Percentiles rank a stretch among this genome's conserved stretches.
Conservation (phyloP, 2,329 filamentous ascomycete species). For the Calonectria naviculata region DNA sequence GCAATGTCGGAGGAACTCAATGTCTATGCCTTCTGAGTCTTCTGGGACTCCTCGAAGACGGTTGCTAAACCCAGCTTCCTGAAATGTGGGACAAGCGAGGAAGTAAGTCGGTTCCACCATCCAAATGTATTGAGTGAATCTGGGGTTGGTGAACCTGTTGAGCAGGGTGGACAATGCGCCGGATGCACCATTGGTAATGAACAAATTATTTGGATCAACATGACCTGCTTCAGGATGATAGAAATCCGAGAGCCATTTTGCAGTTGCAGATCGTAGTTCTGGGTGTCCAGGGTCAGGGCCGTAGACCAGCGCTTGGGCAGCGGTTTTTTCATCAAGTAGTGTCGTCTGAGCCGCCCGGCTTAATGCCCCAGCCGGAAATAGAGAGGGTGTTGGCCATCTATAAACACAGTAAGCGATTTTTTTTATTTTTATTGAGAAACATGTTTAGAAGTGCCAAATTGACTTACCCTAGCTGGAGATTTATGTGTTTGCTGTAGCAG, state of each 20-base stretch:
- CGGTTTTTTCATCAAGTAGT: background rate
- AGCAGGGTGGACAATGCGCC: background rate
- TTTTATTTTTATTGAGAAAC: background rate
- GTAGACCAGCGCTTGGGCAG: background rate
- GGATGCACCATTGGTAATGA: constrained; percentile 8
- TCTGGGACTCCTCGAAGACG: constrained; percentile 69
- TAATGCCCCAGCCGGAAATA: background rate
- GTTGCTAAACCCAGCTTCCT: constrained; percentile 68
- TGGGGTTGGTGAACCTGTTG: constrained; percentile 65
- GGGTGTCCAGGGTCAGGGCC: background rate
- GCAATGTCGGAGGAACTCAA: constrained; percentile 22
- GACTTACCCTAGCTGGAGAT: background rate
- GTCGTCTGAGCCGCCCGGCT: background rate
- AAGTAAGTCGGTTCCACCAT: constrained; percentile 73
- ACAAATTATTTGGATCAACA: background rate
- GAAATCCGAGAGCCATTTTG: background rate
- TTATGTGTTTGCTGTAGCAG: background rate
- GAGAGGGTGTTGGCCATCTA: background rate
- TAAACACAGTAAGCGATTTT: background rate
- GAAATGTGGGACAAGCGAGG: constrained; percentile 70
- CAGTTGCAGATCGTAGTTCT: background rate
- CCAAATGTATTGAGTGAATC: constrained; percentile 70
- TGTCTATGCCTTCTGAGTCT: constrained; percentile 51
- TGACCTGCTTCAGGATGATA: background rate
- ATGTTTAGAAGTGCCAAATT: background rate